These are phyloP conservation scores for Marasmius oreades DNA, from an alignment of 1,284 basidiomycete genomes.

Conservation along the genomic window DNA sequence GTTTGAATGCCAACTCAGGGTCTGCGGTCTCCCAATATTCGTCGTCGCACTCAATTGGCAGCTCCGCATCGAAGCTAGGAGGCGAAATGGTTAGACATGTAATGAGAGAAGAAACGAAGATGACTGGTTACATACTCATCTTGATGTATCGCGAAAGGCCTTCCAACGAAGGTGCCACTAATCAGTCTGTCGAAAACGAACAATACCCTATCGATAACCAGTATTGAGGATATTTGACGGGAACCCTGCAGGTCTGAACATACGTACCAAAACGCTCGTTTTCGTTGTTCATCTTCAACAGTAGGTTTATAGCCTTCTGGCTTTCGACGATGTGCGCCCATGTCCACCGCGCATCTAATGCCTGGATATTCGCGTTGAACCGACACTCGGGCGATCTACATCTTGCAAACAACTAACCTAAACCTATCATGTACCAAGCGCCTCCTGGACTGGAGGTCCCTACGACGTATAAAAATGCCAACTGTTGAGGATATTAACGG, in stretches of 20 bases:
- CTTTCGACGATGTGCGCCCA: neutral
- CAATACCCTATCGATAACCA: neutral
- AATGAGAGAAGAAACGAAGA: neutral
- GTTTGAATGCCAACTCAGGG: neutral
- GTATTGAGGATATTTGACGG: neutral
- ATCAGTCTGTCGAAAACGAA: neutral
- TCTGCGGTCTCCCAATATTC: neutral
- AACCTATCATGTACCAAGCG: neutral
- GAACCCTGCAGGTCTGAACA: neutral
- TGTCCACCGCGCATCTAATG: neutral
- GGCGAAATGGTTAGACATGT: neutral
- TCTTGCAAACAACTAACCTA: neutral
- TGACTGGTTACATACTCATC: neutral
- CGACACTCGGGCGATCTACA: neutral
- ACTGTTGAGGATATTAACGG: neutral
- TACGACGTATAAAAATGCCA: neutral
- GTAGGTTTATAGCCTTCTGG: neutral
- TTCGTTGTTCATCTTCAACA: neutral
- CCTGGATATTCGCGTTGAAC: neutral
- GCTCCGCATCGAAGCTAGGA: neutral
- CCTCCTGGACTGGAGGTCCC: neutral
- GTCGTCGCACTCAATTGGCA: slow-evolving; percentile 2
- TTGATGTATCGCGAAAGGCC: neutral
- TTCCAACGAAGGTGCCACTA: neutral
- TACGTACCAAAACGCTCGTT: neutral